A percentile compares a stretch with the other conserved stretches of the same genome.
phyloP scores from a whole-genome alignment of 2,329 filamentous ascomycete genomes.

The Neobulgaria alba region DNA sequence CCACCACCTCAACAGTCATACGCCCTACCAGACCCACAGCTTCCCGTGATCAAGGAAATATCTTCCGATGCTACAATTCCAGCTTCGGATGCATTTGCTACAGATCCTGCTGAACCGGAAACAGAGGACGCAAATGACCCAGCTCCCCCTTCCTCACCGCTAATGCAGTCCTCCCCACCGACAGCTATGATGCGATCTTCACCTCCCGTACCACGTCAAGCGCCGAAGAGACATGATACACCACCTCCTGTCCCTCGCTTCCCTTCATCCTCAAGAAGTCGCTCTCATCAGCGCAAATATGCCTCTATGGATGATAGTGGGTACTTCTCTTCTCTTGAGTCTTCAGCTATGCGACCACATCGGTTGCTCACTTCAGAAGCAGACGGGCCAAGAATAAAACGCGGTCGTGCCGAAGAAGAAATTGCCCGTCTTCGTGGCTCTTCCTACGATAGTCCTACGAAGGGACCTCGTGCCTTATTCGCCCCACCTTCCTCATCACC shows the following conservation, averaged over 20 bases:
- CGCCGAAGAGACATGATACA: constrained; percentile 55
- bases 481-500: constrained; percentile 58
- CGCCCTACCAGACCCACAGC: constrained; percentile 14
- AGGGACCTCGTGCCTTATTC: constrained; percentile 41
- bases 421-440: constrained; percentile 89
- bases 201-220: constrained; percentile 64
- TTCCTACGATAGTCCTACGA: constrained; percentile 85
- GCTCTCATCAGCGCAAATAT: constrained; percentile 66
- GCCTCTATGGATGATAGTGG: constrained; percentile 85
- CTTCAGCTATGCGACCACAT: constrained; percentile 70
- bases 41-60: constrained; percentile 41
- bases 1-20: constrained; percentile 15
- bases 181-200: constrained; percentile 74
- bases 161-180: constrained; percentile 61
- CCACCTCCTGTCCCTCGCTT: constrained; percentile 62
- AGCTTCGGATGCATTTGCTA: constrained; percentile 51
- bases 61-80: constrained; percentile 74
- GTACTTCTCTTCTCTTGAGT: constrained; percentile 93
- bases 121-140: constrained; percentile 38
- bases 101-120: constrained; percentile 35
- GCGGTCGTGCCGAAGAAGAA: constrained; percentile 88
- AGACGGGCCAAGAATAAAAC: constrained; percentile 72
- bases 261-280: constrained; percentile 53
- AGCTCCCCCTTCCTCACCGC: constrained; percentile 27
- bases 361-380: constrained; percentile 68